These are phyloP conservation scores for Penicillium paradoxum DNA, from an alignment of 495 filamentous ascomycete genomes.

Conservation along the genomic window DNA sequence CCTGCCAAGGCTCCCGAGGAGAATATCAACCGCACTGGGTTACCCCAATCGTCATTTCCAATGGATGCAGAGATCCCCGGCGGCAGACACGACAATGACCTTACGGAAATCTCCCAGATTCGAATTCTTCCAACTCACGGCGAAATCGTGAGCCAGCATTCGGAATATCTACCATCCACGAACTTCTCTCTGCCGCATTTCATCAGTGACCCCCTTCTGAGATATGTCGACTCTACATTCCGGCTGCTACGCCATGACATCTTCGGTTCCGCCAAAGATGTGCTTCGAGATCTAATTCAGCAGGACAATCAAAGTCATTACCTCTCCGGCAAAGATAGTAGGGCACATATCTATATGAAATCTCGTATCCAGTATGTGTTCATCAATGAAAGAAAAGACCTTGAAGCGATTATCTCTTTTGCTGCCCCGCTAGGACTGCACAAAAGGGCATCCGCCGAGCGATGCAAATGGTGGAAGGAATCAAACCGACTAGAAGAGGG, in stretches of 20 bases:
- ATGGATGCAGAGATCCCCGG: constrained; percentile 14
- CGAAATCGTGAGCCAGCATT: constrained; percentile 8
- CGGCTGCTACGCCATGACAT: constrained; percentile 12
- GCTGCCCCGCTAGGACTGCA: constrained; percentile 1
- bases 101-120: constrained; percentile 12
- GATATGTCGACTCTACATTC: constrained; percentile 14
- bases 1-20: neutral
- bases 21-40: neutral
- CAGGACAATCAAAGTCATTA: constrained; percentile 23
- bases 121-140: constrained; percentile 12
- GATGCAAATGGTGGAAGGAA: constrained; percentile 14
- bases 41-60: constrained; percentile 5
- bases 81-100: constrained; percentile 15
- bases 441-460: constrained; percentile 4
- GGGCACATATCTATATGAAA: constrained; percentile 9
- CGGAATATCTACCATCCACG: constrained; percentile 17
- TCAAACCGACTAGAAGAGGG: constrained; percentile 13
- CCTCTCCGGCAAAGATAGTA: constrained; percentile 1
- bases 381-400: constrained; percentile 13
- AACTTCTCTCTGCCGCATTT: constrained; percentile 10
- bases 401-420: constrained; percentile 13
- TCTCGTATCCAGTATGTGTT: constrained; percentile 3
- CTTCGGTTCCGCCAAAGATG: constrained; percentile 13
- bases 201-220: constrained; percentile 3
- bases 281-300: constrained; percentile 5